phyloP scores from a whole-genome alignment of 2,329 filamentous ascomycete genomes.

The Arthrobotrys sphaeroides region DNA sequence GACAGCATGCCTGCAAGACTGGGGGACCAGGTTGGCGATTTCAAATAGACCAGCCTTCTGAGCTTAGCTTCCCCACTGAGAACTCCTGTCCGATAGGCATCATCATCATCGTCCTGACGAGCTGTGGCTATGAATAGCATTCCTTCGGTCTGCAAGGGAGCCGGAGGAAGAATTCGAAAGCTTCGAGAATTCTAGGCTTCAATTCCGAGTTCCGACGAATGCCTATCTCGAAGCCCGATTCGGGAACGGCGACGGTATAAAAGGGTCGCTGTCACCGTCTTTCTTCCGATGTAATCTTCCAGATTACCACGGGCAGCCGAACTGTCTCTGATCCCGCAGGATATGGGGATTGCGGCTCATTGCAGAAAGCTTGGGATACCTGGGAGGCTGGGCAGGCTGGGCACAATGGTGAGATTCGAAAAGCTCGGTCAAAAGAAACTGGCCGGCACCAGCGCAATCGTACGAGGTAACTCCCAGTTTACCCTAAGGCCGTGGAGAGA shows the following conservation, averaged over 20 bases:
- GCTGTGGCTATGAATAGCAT: constrained; percentile 43
- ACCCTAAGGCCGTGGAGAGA: background rate
- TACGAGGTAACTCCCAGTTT: background rate
- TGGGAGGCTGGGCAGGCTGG: background rate
- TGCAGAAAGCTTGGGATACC: constrained; percentile 18
- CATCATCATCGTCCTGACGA: background rate
- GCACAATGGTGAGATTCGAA: constrained; percentile 10
- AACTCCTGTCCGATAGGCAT: constrained; percentile 25
- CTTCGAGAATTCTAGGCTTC: constrained; percentile 14
- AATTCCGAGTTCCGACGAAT: background rate
- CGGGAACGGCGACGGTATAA: background rate
- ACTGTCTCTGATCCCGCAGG: constrained; percentile 30
- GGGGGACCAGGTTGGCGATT: constrained; percentile 22
- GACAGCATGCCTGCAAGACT: background rate
- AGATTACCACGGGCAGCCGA: constrained; percentile 10
- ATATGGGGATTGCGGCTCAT: constrained; percentile 42
- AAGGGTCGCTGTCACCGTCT: background rate
- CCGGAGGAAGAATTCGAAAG: no score
- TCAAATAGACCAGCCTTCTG: constrained; percentile 33
- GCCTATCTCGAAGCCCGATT: background rate
- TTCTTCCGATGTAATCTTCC: background rate
- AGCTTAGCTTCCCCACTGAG: constrained; percentile 15
- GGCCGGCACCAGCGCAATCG: background rate
- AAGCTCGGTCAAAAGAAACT: background rate
- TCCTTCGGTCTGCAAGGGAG: background rate